A percentile compares a stretch with the other conserved stretches of the same genome.
Evolutionary conservation across 2,329 filamentous ascomycete genomes (phyloP).

Genomic region (Penicillium expansum): DNA sequence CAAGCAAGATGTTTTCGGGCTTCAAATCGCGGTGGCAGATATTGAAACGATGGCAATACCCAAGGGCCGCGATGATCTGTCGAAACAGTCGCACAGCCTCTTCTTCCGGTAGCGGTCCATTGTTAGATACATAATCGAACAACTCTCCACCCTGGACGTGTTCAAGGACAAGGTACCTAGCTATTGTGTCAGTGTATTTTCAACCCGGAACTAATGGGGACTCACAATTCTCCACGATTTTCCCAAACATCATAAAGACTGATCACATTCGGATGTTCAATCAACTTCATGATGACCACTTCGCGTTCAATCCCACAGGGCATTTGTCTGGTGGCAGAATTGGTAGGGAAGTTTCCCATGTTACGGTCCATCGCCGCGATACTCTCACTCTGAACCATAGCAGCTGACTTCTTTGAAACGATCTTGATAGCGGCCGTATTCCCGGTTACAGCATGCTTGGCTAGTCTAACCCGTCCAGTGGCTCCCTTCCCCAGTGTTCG

Average conservation of each 20-base stretch:
- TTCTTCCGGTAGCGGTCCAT: slow-evolving; percentile 72
- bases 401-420: slow-evolving; percentile 77
- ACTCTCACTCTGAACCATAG: slow-evolving; percentile 79
- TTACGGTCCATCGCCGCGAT: slow-evolving; percentile 77
- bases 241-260: slow-evolving; percentile 97
- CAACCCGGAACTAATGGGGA: slow-evolving; percentile 8
- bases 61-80: slow-evolving; percentile 86
- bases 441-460: slow-evolving; percentile 73
- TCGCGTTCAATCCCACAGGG: slow-evolving; percentile 90
- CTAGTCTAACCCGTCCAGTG: slow-evolving; percentile 81
- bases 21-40: slow-evolving; percentile 97
- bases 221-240: slow-evolving; percentile 89
- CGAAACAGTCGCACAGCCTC: slow-evolving; percentile 82
- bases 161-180: slow-evolving; percentile 89
- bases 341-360: slow-evolving; percentile 53
- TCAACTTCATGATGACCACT: slow-evolving; percentile 93
- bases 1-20: slow-evolving; percentile 92
- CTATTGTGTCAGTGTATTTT: slow-evolving; percentile 21
- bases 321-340: slow-evolving; percentile 65
- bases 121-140: slow-evolving; percentile 77
- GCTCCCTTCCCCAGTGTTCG: slow-evolving; percentile 86
- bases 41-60: slow-evolving; percentile 90
- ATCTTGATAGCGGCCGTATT: slow-evolving; percentile 93
- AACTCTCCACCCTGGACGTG: slow-evolving; percentile 82
- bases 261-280: slow-evolving; percentile 93